Conservation (phyloP, 352 stramenopile genomes). For the Phytophthora meadii region DNA sequence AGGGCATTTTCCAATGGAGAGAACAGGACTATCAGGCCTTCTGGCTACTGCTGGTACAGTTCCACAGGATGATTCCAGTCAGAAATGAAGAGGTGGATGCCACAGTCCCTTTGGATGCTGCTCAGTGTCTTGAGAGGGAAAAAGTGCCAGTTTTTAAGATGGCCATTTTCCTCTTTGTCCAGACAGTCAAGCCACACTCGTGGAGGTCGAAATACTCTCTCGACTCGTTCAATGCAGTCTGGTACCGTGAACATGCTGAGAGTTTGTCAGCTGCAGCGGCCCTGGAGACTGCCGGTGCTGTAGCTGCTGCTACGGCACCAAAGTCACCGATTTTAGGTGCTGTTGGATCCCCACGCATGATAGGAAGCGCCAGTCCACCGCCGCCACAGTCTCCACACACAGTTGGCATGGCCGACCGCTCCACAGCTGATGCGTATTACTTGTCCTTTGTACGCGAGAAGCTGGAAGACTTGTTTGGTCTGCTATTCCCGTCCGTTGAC, state of each 20-base stretch:
- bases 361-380: conserved; percentile 65
- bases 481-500: conserved; percentile 70
- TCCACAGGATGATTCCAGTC: conserved; percentile 74
- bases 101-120: conserved; percentile 47
- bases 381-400: conserved; percentile 77
- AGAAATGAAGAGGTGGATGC: conserved; percentile 34
- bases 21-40: conserved; percentile 86
- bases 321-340: conserved; percentile 41
- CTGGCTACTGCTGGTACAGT: conserved; percentile 80
- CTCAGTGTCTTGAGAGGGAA: conserved; percentile 59
- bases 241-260: conserved; percentile 74
- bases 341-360: conserved; percentile 57
- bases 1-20: conserved; percentile 75
- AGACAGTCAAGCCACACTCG: conserved; percentile 82
- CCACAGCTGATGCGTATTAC: conserved; percentile 82
- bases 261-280: conserved; percentile 48
- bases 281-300: conserved; percentile 30
- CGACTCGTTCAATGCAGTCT: conserved; percentile 82
- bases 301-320: conserved; percentile 22
- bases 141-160: conserved; percentile 80
- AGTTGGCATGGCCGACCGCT: conserved; percentile 80
- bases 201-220: conserved; percentile 78
- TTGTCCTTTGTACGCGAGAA: conserved; percentile 83
- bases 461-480: conserved; percentile 73
- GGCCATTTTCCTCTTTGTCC: conserved; percentile 80